phyloP scores from a whole-genome alignment of 331 rosid genomes.

The Malus hybrid region DNA sequence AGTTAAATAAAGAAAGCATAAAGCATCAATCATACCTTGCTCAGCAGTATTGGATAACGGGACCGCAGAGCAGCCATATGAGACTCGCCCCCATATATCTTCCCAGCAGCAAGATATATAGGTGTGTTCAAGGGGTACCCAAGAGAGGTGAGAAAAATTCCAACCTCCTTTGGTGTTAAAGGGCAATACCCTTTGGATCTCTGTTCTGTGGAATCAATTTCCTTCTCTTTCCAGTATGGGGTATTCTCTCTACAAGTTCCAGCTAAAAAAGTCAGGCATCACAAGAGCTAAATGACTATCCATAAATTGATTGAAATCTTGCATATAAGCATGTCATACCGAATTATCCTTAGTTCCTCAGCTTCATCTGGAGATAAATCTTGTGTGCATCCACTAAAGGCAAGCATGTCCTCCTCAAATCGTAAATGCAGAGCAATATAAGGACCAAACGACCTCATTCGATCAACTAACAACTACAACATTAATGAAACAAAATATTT shows the following conservation, averaged over 20 bases:
- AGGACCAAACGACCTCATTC: slow-evolving; percentile 82
- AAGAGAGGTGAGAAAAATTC: slow-evolving; percentile 76
- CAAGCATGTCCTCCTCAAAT: slow-evolving; percentile 95
- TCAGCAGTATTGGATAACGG: slow-evolving; percentile 73
- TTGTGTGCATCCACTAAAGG: slow-evolving; percentile 93
- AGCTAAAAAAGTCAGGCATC: slow-evolving; percentile 13
- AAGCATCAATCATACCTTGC: slow-evolving; percentile 50
- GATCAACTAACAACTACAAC: slow-evolving; percentile 67
- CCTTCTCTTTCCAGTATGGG: slow-evolving; percentile 81
- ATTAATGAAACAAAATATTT: slow-evolving; percentile 8
- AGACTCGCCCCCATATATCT: slow-evolving; percentile 80
- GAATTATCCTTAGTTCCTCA: slow-evolving; percentile 57
- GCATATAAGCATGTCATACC: slow-evolving; percentile 39
- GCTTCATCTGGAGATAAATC: slow-evolving; percentile 64
- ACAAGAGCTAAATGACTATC: neutral
- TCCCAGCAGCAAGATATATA: slow-evolving; percentile 89
- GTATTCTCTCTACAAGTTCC: slow-evolving; percentile 62
- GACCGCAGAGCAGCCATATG: slow-evolving; percentile 68
- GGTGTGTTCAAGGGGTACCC: slow-evolving; percentile 83
- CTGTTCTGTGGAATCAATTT: slow-evolving; percentile 64
- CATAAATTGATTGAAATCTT: slow-evolving; percentile 6
- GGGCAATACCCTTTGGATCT: slow-evolving; percentile 91
- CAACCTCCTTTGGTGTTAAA: slow-evolving; percentile 89
- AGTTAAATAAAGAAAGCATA: neutral
- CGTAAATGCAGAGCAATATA: slow-evolving; percentile 89